Evolutionary conservation across 768 basidiomycete genomes (phyloP), one percentile per base, ranked within the genome.

Genomic region (Cystobasidium tubakii): DNA sequence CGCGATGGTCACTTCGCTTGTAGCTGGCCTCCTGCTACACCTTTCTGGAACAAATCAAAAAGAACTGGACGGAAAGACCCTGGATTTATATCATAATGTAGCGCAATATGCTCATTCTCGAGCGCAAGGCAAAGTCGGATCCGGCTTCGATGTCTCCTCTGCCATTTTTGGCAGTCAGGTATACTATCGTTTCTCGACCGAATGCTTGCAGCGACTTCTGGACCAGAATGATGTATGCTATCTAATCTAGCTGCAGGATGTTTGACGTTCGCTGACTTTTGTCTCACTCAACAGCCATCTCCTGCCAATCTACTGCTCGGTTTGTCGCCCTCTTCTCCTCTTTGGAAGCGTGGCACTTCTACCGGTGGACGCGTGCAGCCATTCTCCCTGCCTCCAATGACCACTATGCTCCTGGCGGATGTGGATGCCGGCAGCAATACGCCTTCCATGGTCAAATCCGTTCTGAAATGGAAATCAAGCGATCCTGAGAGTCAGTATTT

Each of bases 71-170:
- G 15, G 29, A 87, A 85, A 25, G 83, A 86, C 74, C 81, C 83
- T 74, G 82, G 75, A 79, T 15, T 77, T 96, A 21, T 88, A 91
- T 0, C 96, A 99, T 81, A 97, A 96, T 80, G 85, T 91, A 53
- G 88, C 96, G 2, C 96, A 99, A 80, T 96, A 89, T 80, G 86
- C 92, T 7, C 96, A 99, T 81, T 97, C 93, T 79, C 84, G 93
- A 43, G 96, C 95, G 0, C 96, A 99, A 82, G 96, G 96, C 46
- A 99, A 99, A 82, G 89, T 99, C 19, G 96, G 96, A 34, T 92
- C 90, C 78, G 96, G 96, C 6, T 99, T 99, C 82, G 96, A 99
- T 79, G 91, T 99, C 60, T 88, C 91, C 6, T 87, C 92, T 0
- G 95, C 95, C 0, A 90, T 91, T 1, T 98, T 90, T 81, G 96